phyloP scores from a whole-genome alignment of 495 filamentous ascomycete species.

The Chaetomium cochliodes region DNA sequence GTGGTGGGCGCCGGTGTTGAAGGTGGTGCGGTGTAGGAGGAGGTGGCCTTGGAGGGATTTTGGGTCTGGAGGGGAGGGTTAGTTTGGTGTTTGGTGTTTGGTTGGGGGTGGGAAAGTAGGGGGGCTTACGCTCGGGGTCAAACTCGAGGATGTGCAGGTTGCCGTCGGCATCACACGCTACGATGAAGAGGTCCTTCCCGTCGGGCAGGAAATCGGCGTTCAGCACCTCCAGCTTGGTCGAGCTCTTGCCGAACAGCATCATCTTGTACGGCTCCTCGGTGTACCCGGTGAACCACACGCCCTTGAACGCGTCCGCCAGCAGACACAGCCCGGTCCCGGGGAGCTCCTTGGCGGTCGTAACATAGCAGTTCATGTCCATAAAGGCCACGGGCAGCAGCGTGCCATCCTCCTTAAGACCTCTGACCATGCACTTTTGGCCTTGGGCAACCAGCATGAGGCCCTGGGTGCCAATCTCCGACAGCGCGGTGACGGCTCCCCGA shows the following conservation, averaged over 20 bases:
- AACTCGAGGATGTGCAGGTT: conserved; percentile 88
- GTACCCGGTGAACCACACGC: conserved; percentile 92
- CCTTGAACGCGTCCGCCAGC: conserved; percentile 86
- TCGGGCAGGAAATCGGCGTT: conserved; percentile 86
- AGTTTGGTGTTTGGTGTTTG: conserved; percentile 17
- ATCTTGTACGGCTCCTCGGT: conserved; percentile 94
- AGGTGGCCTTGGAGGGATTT: conserved; percentile 87
- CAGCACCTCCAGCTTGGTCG: conserved; percentile 70
- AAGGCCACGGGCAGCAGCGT: conserved; percentile 91
- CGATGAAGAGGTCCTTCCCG: conserved; percentile 75
- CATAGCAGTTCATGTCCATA: conserved; percentile 94
- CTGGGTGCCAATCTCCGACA: conserved; percentile 86
- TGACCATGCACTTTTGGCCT: conserved; percentile 95
- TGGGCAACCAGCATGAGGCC: conserved; percentile 89
- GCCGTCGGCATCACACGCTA: conserved; percentile 80
- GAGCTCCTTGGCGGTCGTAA: conserved; percentile 76
- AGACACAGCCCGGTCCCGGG: conserved; percentile 78
- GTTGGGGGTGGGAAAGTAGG: neutral
- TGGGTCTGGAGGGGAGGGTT: conserved; percentile 63
- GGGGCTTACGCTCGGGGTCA: conserved; percentile 73
- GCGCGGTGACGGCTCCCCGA: conserved; percentile 85
- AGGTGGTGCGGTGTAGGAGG: conserved; percentile 80
- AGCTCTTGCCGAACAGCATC: conserved; percentile 86
- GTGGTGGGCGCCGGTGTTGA: conserved; percentile 75
- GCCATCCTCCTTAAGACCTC: conserved; percentile 92